Percentiles rank a stretch among this genome's conserved stretches.
Conservation (phyloP, 345 rosid species). For the Brassica incana region DNA sequence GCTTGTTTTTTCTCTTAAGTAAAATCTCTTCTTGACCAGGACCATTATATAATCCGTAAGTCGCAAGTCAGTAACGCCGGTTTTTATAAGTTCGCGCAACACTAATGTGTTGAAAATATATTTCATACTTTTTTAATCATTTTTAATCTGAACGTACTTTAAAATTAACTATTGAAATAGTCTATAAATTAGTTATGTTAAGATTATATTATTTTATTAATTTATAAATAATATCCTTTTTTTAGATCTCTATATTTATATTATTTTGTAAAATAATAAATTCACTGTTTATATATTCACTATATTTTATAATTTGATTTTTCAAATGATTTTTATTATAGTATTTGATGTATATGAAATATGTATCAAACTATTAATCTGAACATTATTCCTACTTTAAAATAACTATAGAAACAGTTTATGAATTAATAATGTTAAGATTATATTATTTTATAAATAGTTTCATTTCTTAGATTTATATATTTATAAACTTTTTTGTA, state of each 20-base stretch:
- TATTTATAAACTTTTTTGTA: not conserved
- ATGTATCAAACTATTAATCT: not conserved
- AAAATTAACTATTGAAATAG: not conserved
- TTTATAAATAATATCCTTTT: not conserved
- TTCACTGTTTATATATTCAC: not conserved
- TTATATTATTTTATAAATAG: too few species aligned
- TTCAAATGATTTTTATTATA: too few species aligned
- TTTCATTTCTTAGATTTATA: too few species aligned
- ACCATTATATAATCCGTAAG: not conserved
- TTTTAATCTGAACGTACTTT: not conserved
- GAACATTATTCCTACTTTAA: too few species aligned
- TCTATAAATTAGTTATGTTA: too few species aligned
- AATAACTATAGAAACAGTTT: not conserved
- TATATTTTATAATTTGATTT: too few species aligned
- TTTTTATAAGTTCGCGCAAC: not conserved
- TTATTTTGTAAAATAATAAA: too few species aligned
- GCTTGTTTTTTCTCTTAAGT: not conserved
- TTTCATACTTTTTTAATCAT: not conserved
- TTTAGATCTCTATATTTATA: not conserved
- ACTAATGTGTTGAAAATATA: too few species aligned
- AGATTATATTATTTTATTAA: too few species aligned
- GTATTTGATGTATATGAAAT: not conserved
- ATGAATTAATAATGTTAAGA: too few species aligned
- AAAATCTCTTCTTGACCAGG: not conserved
- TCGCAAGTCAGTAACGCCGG: not conserved